Evolutionary conservation across 495 filamentous ascomycete genomes (phyloP).

Genomic region (Trichoderma reesei): DNA sequence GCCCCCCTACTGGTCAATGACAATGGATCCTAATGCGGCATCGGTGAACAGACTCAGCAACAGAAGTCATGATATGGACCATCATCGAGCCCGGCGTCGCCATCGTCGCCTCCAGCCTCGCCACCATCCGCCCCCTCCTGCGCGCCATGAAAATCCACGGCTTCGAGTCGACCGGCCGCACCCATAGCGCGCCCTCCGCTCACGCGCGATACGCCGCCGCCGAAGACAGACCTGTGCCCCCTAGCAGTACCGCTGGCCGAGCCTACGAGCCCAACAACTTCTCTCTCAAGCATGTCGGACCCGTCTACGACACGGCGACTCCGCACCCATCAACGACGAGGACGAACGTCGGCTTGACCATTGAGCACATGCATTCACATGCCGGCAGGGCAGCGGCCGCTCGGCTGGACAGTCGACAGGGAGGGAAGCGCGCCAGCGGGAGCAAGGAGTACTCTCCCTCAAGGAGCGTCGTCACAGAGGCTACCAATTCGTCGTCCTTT

Average conservation of each 20-base stretch:
- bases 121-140: slow-evolving; percentile 33
- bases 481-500: neutral
- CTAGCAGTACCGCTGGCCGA: neutral
- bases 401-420: neutral
- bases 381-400: neutral
- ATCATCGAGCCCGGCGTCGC: slow-evolving; percentile 35
- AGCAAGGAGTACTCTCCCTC: neutral
- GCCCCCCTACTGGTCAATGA: neutral
- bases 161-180: slow-evolving; percentile 17
- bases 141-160: slow-evolving; percentile 25
- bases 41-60: slow-evolving; percentile 21
- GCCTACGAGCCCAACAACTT: neutral
- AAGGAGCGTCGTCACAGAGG: neutral
- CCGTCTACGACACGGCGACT: neutral
- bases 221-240: neutral
- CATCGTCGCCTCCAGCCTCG: slow-evolving; percentile 30
- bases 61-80: slow-evolving; percentile 34
- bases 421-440: neutral
- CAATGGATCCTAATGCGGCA: neutral
- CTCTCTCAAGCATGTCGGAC: neutral
- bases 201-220: neutral
- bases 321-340: neutral
- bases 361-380: neutral
- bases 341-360: neutral
- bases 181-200: neutral